These are phyloP conservation scores for Dipteronia sinensis DNA, from an alignment of 345 rosid species.

Conservation along the genomic window DNA sequence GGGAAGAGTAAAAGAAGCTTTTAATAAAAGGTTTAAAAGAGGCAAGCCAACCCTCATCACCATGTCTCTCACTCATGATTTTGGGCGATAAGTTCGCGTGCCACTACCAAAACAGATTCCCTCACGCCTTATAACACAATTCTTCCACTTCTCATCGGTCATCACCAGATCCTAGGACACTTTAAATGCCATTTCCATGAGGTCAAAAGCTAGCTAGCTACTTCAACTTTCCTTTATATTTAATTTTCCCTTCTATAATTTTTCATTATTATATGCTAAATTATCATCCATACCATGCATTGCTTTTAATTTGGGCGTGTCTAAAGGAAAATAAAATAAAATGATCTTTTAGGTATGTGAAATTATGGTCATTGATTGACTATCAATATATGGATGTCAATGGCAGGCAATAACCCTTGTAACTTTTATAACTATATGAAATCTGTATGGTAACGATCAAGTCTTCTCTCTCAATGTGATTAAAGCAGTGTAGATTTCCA, in stretches of 20 bases:
- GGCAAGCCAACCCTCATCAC: not conserved
- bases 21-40: not conserved
- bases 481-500: not conserved
- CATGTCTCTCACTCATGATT: slow-evolving; percentile 41
- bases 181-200: not conserved
- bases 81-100: slow-evolving; percentile 64
- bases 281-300: not conserved
- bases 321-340: not conserved
- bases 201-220: slow-evolving; percentile 36
- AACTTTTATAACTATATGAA: too few species aligned
- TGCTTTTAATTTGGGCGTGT: not conserved
- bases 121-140: slow-evolving; percentile 47
- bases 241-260: not conserved
- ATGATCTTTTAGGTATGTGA: not conserved
- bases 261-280: not conserved
- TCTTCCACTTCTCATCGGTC: slow-evolving; percentile 18
- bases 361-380: not conserved
- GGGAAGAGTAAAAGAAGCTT: slow-evolving; percentile 45
- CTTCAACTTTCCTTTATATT: slow-evolving; percentile 14
- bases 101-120: slow-evolving; percentile 51
- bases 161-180: slow-evolving; percentile 48
- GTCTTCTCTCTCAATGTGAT: not conserved
- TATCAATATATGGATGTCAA: not conserved
- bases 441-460: not conserved
- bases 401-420: not conserved